phyloP scores from a whole-genome alignment of 176 grass and related monocot species.

The Triticum urartu region DNA sequence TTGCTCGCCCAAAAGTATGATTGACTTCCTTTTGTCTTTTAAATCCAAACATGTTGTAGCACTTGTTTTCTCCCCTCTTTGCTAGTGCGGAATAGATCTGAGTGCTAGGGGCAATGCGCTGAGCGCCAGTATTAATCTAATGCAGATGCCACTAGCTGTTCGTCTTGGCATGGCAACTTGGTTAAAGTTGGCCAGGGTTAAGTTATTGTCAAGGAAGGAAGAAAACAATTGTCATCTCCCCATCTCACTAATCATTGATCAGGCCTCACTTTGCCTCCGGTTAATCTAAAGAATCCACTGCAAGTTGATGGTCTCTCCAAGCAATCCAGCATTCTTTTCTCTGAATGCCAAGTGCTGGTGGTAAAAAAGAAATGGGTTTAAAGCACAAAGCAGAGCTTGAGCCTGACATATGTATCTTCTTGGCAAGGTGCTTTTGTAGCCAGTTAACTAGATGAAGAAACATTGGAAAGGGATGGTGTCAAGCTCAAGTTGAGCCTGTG shows the following conservation, averaged over 20 bases:
- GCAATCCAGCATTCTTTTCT: conserved; percentile 10
- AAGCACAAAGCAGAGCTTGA: conserved; percentile 6
- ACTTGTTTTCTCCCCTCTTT: conserved; percentile 37
- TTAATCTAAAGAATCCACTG: conserved; percentile 24
- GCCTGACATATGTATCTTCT: conserved; percentile 12
- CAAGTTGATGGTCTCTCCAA: too few species aligned
- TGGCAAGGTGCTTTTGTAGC: conserved; percentile 10
- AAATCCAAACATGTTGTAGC: conserved; percentile 25
- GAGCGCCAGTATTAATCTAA: conserved; percentile 32
- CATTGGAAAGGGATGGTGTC: conserved; percentile 9
- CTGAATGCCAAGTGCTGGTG: conserved; percentile 23
- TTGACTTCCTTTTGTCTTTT: conserved; percentile 23
- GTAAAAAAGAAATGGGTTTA: conserved; percentile 23
- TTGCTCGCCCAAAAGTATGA: conserved; percentile 18
- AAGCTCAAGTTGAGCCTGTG: conserved; percentile 22
- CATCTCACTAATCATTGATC: conserved; percentile 60
- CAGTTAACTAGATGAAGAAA: conserved; percentile 18
- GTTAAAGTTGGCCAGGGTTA: conserved; percentile 43
- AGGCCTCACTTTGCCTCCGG: conserved; percentile 29
- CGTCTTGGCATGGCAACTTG: conserved; percentile 44
- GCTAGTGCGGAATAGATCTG: conserved; percentile 39
- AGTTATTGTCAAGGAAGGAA: conserved; percentile 34
- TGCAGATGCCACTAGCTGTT: conserved; percentile 52
- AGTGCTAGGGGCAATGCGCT: conserved; percentile 31
- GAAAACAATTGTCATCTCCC: conserved; percentile 57